phyloP scores from a whole-genome alignment of 257 asterid species.

The Solanum piurae region DNA sequence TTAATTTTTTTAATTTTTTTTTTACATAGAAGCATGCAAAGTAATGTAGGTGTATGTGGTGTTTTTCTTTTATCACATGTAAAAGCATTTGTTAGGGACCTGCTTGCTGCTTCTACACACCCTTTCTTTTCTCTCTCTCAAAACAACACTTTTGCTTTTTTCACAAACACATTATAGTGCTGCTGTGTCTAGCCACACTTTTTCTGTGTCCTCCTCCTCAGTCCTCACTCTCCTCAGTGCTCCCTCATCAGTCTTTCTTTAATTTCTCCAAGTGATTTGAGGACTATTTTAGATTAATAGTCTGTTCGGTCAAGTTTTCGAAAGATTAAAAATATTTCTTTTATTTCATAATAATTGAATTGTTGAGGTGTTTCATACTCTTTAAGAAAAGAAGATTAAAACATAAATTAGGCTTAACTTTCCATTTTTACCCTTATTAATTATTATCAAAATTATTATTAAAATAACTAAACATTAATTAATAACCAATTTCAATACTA shows the following conservation, averaged over 20 bases:
- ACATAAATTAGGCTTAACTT: too few species aligned
- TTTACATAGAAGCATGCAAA: neutral
- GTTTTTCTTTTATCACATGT: neutral
- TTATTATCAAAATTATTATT: too few species aligned
- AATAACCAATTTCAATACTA: too few species aligned
- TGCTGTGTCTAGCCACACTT: neutral
- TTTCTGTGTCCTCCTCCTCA: neutral
- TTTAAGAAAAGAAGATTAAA: too few species aligned
- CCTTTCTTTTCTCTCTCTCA: slow-evolving; percentile 15
- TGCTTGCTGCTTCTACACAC: neutral
- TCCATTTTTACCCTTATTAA: too few species aligned
- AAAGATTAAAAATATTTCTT: too few species aligned
- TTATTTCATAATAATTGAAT: too few species aligned
- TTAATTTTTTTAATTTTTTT: neutral
- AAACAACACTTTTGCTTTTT: slow-evolving; percentile 8
- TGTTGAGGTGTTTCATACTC: too few species aligned
- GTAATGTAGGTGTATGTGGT: neutral
- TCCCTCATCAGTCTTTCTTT: neutral
- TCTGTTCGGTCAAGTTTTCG: neutral
- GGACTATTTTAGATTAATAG: neutral
- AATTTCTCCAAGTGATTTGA: neutral
- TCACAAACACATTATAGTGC: neutral
- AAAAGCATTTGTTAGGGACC: neutral
- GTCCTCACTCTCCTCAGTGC: neutral
- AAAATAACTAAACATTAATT: too few species aligned